Evolutionary conservation across 805 yeast genomes (phyloP).

Genomic region (Saturnispora diversa): DNA sequence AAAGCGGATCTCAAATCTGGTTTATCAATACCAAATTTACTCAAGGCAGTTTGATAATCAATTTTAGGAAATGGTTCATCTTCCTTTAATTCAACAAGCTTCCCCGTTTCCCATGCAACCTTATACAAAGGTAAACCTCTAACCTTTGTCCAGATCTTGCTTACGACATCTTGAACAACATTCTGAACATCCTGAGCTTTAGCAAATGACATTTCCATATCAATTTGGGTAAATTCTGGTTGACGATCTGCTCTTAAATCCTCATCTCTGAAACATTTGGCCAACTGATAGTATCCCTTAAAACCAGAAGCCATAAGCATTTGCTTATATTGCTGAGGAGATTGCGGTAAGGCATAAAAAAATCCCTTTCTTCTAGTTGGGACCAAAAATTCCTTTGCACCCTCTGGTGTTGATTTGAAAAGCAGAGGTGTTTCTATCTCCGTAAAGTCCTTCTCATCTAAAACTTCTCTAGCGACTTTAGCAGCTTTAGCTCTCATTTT

Average conservation of each 20-base stretch:
- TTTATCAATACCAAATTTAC: slow-evolving; percentile 81
- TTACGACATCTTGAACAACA: slow-evolving; percentile 53
- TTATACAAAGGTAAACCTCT: slow-evolving; percentile 34
- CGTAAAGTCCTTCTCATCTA: slow-evolving; percentile 42
- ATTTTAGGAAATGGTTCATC: slow-evolving; percentile 37
- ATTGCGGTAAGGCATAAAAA: slow-evolving; percentile 90
- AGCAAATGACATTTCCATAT: slow-evolving; percentile 86
- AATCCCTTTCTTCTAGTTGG: slow-evolving; percentile 62
- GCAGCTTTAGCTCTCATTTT: slow-evolving; percentile 51
- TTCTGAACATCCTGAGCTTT: slow-evolving; percentile 56
- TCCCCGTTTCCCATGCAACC: slow-evolving; percentile 27
- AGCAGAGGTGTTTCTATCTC: slow-evolving; percentile 91
- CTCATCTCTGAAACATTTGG: slow-evolving; percentile 93
- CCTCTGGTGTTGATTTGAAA: slow-evolving; percentile 96
- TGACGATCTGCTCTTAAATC: slow-evolving; percentile 92
- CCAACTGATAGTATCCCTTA: slow-evolving; percentile 78
- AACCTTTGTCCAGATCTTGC: slow-evolving; percentile 46
- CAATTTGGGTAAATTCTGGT: slow-evolving; percentile 97
- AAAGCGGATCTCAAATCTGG: slow-evolving; percentile 76
- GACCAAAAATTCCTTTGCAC: slow-evolving; percentile 91
- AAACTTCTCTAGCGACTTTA: slow-evolving; percentile 30
- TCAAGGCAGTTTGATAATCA: slow-evolving; percentile 61
- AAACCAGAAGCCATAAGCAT: slow-evolving; percentile 91
- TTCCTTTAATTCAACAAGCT: slow-evolving; percentile 24
- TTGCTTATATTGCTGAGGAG: slow-evolving; percentile 97